Conservation (phyloP, 2,329 filamentous ascomycete species). For the Thielaviopsis musarum region DNA sequence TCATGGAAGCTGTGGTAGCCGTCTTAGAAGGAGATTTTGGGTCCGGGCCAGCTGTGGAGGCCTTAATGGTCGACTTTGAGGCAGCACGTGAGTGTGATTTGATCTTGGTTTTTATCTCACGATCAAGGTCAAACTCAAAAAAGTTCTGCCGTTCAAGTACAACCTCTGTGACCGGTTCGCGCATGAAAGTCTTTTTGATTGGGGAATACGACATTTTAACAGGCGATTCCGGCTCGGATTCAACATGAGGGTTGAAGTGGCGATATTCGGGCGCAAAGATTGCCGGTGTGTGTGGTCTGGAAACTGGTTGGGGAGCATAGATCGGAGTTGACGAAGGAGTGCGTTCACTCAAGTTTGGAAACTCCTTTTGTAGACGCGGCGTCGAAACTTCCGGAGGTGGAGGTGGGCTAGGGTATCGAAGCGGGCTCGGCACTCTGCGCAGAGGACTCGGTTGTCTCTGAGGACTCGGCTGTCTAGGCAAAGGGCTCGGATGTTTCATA, state of each 20-base stretch:
- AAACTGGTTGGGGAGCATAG: not conserved
- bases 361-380: not conserved
- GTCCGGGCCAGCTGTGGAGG: not conserved
- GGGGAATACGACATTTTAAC: conserved; percentile 1
- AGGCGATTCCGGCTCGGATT: conserved; percentile 10
- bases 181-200: not conserved
- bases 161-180: not conserved
- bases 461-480: conserved; percentile 12
- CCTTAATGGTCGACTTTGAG: conserved; percentile 7
- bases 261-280: not conserved
- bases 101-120: not conserved
- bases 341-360: not conserved
- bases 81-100: not conserved
- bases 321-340: not conserved
- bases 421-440: too few species aligned
- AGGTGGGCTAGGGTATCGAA: not conserved
- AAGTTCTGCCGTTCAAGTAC: too few species aligned
- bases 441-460: not conserved
- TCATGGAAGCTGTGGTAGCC: not conserved
- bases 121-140: not conserved
- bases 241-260: conserved; percentile 6
- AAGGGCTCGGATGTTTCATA: conserved; percentile 19
- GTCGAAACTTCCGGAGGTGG: not conserved
- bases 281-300: not conserved
- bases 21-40: not conserved